Base-by-base conservation (phyloP, 2,329 filamentous ascomycete species). In the Fusarium circinatum region DNA sequence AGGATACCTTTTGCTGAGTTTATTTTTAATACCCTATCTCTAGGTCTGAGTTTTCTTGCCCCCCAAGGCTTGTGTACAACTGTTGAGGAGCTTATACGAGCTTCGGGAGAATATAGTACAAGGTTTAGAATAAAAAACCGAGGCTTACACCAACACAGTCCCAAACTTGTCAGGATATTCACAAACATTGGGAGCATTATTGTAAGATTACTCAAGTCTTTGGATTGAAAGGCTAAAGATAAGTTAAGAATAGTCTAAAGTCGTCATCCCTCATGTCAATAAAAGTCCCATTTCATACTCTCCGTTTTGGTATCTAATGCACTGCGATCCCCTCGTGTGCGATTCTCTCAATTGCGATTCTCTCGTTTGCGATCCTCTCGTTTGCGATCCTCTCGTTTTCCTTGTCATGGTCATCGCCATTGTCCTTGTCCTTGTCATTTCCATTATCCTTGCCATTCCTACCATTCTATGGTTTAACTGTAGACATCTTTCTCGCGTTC, bases 401-500 rank as follows among this genome's bases (percentile, higher is more conserved):
- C 42, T 55, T 41, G n/a, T 39, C 55, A 45, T 52, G 58, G 47
- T 42, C 41, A n/a, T 45, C 18, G 20, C 18, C 28, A n/a, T 48
- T 47, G 30, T 32, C 38, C 38, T 45, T 18, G 5, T 26, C 24
- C 13, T 47, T 22, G 48, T 42, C 32, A 18, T 47, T 14, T 22
- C 6, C 36, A 10, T 41, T 41, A 22, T 49, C 30, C 30, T 58
- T 48, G 42, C 32, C 45, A 30, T 59, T 59, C 26, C 52, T 61
- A 20, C 41, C 57, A 47, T 45, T 32, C 52, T 62, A 68, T 48
- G 67, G 67, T 52, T 58, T 71, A 15, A 52, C 36, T n/a, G 34
- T 67, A 52, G 86, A 84, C 58, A 85, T 82, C 63, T 87, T 83
- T 70, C 89, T 84, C 9, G 87, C 90, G 81, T 94, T 91, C 86